Base-by-base conservation (phyloP, 345 rosid species). In the Corchorus capsularis region DNA sequence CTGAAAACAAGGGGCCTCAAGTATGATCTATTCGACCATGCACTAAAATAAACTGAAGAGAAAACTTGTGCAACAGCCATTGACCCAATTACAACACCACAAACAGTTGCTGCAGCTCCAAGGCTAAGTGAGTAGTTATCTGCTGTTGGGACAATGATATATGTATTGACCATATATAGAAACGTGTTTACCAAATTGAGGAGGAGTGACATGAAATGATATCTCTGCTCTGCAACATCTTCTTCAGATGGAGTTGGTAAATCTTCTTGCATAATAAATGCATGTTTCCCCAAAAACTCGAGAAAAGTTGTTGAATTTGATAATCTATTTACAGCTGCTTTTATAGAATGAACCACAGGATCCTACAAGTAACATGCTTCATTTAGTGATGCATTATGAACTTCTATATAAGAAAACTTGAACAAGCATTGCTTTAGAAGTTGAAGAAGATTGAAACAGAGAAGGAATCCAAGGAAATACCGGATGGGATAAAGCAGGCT, bases 51-150 rank as follows among this genome's bases (percentile, higher is more conserved):
- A 72, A 92, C 89, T 1, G 97, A 92, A 55, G 97, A 90, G 74
- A 92, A 88, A 78, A 92, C 80, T 79, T 92, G 94, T 12, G 97
- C 97, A 78, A 90, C 88, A 68, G 97, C 97, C 97, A 92, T 92
- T 55, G 94, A 83, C 47, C 97, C 97, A 62, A 92, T 90, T 17
- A 92, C 87, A 67, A 89, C 72, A 71, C 97, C 93, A 75, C 97
- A 92, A 82, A 90, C 89, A 52, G 94, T 92, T 68, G 92, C 90
- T 32, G 94, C 89, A 43, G 97, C 94, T 70, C 92, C 94, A 76
- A 90, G 93, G 80, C 86, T 84, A 59, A 84, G 76, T 27, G 97
- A 88, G 84, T 90, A 90, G 75, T 90, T 81, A 84, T 89, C 97
- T 64, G 93, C 94, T 39, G 97, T 87, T 46, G 94, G 93, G 63